phyloP scores from a whole-genome alignment of 345 rosid genomes.

The Kernera saxatilis region DNA sequence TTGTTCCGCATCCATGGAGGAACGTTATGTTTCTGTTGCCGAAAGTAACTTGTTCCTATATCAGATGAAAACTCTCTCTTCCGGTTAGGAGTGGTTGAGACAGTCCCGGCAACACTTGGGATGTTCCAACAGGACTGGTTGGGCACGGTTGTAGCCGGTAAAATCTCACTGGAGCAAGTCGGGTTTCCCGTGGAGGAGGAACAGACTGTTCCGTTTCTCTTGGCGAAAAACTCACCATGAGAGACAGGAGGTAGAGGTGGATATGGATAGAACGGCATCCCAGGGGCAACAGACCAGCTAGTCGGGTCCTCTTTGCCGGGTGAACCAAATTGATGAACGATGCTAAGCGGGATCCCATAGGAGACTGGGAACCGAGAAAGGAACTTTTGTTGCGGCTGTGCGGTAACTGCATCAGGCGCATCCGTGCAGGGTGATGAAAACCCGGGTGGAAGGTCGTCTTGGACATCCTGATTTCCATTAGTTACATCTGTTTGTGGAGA shows the following conservation, averaged over 20 bases:
- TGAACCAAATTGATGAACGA: slow-evolving; percentile 59
- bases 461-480: slow-evolving; percentile 33
- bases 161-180: slow-evolving; percentile 28
- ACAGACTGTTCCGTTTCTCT: slow-evolving; percentile 29
- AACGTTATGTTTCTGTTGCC: slow-evolving; percentile 68
- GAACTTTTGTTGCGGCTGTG: slow-evolving; percentile 57
- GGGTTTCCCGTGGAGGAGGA: slow-evolving; percentile 17
- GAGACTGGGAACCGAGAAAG: slow-evolving; percentile 60
- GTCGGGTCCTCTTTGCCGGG: slow-evolving; percentile 39
- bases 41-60: slow-evolving; percentile 69
- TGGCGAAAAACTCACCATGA: slow-evolving; percentile 26
- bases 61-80: slow-evolving; percentile 47
- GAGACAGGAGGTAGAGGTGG: slow-evolving; percentile 79
- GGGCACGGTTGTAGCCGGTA: slow-evolving; percentile 30
- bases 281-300: slow-evolving; percentile 78
- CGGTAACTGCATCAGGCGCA: slow-evolving; percentile 37
- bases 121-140: slow-evolving; percentile 30
- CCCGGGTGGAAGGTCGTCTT: slow-evolving; percentile 82
- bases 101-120: slow-evolving; percentile 22
- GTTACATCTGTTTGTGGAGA: slow-evolving; percentile 10
- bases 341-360: slow-evolving; percentile 73
- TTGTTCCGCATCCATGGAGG: slow-evolving; percentile 63
- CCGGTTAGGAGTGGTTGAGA: slow-evolving; percentile 40
- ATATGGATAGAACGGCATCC: slow-evolving; percentile 79
- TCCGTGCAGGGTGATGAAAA: slow-evolving; percentile 51